Conservation (phyloP, 345 rosid genomes). For the Bruguiera gymnorhiza region DNA sequence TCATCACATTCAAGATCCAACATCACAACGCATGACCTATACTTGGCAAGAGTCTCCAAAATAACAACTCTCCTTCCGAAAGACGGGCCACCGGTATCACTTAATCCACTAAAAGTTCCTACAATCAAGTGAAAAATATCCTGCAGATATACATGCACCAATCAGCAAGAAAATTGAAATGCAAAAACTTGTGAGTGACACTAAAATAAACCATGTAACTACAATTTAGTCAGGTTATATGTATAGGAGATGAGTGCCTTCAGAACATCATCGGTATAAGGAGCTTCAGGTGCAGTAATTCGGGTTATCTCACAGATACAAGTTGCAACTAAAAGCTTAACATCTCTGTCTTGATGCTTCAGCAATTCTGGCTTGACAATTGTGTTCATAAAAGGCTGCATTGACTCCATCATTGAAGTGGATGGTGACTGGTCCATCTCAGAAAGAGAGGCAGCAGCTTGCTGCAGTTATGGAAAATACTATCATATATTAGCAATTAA, state of each 20-base stretch:
- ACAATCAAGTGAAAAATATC: slow-evolving; percentile 83
- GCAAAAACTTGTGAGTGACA: neutral
- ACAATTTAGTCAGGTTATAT: slow-evolving; percentile 8
- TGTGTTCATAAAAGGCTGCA: slow-evolving; percentile 77
- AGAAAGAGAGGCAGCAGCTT: slow-evolving; percentile 76
- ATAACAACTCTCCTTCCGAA: slow-evolving; percentile 90
- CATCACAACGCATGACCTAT: slow-evolving; percentile 95
- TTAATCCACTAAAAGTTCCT: slow-evolving; percentile 77
- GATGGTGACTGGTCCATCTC: slow-evolving; percentile 88
- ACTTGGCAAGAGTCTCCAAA: slow-evolving; percentile 91
- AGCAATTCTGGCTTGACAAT: slow-evolving; percentile 77
- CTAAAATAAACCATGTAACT: neutral
- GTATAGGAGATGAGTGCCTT: slow-evolving; percentile 49
- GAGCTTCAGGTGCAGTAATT: slow-evolving; percentile 98
- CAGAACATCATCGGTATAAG: slow-evolving; percentile 73
- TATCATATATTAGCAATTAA: slow-evolving; percentile 3
- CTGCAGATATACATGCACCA: slow-evolving; percentile 42
- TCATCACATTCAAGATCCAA: slow-evolving; percentile 97
- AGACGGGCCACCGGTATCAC: slow-evolving; percentile 77
- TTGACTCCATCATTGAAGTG: slow-evolving; percentile 56
- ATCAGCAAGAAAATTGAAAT: slow-evolving; percentile 19
- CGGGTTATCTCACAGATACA: slow-evolving; percentile 94
- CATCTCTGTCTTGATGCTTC: slow-evolving; percentile 89
- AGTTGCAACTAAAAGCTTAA: slow-evolving; percentile 92
- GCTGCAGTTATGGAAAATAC: slow-evolving; percentile 45